Evolutionary conservation across 805 yeast genomes (phyloP).

Genomic region (Candida methanosorbosa): DNA sequence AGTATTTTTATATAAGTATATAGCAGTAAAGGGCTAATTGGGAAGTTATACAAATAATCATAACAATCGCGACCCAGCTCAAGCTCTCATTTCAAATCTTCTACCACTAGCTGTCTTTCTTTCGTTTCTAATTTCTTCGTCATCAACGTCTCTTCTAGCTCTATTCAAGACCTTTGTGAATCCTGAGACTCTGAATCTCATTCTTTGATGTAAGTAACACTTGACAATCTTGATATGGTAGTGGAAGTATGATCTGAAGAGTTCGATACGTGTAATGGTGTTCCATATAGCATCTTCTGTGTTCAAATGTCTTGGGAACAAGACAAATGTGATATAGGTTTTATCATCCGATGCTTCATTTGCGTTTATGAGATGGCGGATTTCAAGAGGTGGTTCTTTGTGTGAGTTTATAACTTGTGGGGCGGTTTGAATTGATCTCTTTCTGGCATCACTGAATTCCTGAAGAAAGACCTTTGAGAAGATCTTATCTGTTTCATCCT

Average conservation of each 20-base stretch:
- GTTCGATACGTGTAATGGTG: slow-evolving; percentile 83
- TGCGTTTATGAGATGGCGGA: slow-evolving; percentile 35
- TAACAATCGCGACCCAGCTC: too few species aligned
- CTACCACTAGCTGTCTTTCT: slow-evolving; percentile 71
- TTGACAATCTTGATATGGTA: slow-evolving; percentile 97
- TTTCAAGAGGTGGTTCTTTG: slow-evolving; percentile 88
- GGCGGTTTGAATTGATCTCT: slow-evolving; percentile 91
- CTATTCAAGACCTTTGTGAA: slow-evolving; percentile 92
- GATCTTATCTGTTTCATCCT: slow-evolving; percentile 92
- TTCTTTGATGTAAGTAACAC: slow-evolving; percentile 96
- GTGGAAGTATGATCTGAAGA: slow-evolving; percentile 95
- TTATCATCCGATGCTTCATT: slow-evolving; percentile 26
- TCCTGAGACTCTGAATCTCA: slow-evolving; percentile 92
- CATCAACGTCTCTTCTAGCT: slow-evolving; percentile 89
- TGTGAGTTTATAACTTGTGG: slow-evolving; percentile 94
- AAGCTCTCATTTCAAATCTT: slow-evolving; percentile 39
- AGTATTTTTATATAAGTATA: too few species aligned
- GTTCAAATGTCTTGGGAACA: slow-evolving; percentile 72
- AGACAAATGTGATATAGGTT: slow-evolving; percentile 54
- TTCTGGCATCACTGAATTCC: slow-evolving; percentile 94
- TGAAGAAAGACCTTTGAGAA: slow-evolving; percentile 85
- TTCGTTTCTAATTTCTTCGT: slow-evolving; percentile 40
- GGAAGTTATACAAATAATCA: too few species aligned
- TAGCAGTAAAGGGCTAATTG: too few species aligned
- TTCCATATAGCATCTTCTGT: slow-evolving; percentile 62